Evolutionary conservation across 805 yeast genomes (phyloP).

Genomic region (Candida lessepsii): DNA sequence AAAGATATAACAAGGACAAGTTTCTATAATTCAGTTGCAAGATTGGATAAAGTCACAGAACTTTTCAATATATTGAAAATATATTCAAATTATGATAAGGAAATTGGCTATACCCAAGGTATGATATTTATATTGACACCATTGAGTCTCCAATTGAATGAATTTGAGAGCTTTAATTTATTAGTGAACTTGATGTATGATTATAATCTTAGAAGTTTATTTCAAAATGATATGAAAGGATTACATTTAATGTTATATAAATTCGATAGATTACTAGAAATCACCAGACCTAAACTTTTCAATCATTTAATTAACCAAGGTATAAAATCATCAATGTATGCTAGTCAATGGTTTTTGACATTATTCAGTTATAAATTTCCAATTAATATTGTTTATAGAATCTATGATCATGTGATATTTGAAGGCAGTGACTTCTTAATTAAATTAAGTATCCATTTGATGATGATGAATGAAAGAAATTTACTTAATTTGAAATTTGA

Average conservation of each 20-base stretch:
- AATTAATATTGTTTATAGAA: constrained; percentile 78
- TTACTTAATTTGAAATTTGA: constrained; percentile 71
- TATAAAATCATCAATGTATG: constrained; percentile 90
- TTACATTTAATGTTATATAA: constrained; percentile 81
- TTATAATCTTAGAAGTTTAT: constrained; percentile 76
- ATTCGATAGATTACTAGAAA: constrained; percentile 85
- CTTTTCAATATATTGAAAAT: constrained; percentile 76
- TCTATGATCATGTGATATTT: constrained; percentile 82
- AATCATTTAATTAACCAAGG: constrained; percentile 84
- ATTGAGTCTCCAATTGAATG: constrained; percentile 72
- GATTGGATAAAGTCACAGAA: constrained; percentile 57
- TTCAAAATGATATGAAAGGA: constrained; percentile 91
- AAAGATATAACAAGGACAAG: constrained; percentile 86
- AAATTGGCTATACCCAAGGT: constrained; percentile 97
- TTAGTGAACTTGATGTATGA: constrained; percentile 79
- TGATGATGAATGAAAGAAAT: constrained; percentile 63
- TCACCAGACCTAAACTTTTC: constrained; percentile 64
- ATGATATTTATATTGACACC: constrained; percentile 95
- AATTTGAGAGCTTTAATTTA: constrained; percentile 81
- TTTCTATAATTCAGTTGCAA: constrained; percentile 60
- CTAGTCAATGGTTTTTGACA: constrained; percentile 96
- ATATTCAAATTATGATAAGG: constrained; percentile 81
- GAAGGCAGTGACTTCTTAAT: constrained; percentile 89
- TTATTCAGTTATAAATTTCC: constrained; percentile 95
- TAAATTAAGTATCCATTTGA: constrained; percentile 78